Percentiles rank a stretch among this genome's conserved stretches.
Conservation (phyloP, 1,284 basidiomycete species). For the Pyrrhoderma noxium region DNA sequence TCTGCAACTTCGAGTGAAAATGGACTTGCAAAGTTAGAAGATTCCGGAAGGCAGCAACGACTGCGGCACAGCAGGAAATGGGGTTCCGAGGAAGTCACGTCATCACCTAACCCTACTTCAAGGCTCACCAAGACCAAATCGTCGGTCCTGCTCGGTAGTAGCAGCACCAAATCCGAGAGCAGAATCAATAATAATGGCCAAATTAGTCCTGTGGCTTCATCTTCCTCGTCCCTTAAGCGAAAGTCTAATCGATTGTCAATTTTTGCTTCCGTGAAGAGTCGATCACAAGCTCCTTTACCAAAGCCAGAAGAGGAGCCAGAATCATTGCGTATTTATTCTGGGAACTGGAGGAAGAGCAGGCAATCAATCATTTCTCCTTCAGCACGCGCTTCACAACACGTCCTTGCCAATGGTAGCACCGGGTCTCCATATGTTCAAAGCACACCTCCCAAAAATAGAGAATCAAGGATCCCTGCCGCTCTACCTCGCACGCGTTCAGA, state of each 20-base stretch:
- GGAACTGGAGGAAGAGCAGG: constrained; percentile 40
- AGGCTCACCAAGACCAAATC: neutral
- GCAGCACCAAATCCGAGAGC: no score
- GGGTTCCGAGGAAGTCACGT: constrained; percentile 9
- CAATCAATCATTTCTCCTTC: no score
- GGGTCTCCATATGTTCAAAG: no score
- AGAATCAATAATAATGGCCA: no score
- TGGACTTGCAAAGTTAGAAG: neutral
- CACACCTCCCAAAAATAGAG: no score
- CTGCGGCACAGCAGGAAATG: constrained; percentile 12
- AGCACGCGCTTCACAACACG: constrained; percentile 21
- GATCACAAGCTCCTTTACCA: constrained; percentile 25
- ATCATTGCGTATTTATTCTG: constrained; percentile 44
- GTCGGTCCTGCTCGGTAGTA: no score
- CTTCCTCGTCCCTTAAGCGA: neutral
- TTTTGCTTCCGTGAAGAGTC: constrained; percentile 22
- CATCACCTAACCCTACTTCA: neutral
- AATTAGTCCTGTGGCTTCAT: no score
- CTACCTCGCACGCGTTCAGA: no score
- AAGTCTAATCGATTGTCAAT: constrained; percentile 27
- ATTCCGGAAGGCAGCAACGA: neutral
- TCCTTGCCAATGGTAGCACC: no score
- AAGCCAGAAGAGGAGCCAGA: constrained; percentile 49
- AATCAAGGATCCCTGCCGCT: no score
- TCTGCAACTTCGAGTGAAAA: constrained; percentile 16